A percentile compares a stretch with the other conserved stretches of the same genome.
phyloP scores from a whole-genome alignment of 257 asterid genomes.

The Galeopsis tetrahit region DNA sequence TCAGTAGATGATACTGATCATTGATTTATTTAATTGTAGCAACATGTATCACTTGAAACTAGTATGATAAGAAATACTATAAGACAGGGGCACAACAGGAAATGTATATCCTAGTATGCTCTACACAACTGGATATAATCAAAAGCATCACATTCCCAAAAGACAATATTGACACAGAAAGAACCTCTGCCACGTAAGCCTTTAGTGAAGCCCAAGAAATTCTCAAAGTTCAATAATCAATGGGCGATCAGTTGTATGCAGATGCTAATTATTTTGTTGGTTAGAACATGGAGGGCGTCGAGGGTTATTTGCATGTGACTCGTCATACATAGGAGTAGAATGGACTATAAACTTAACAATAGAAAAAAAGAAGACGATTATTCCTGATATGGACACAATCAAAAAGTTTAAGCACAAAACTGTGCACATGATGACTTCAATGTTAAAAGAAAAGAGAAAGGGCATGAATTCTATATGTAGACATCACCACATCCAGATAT shows the following conservation, averaged over 20 bases:
- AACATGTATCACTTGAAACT: not conserved
- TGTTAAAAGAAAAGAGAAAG: not conserved
- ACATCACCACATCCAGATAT: not conserved
- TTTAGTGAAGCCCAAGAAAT: no score
- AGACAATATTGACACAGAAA: not conserved
- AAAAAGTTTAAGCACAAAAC: conserved; percentile 1
- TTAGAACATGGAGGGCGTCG: not conserved
- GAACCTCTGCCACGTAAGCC: no score
- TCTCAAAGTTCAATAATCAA: no score
- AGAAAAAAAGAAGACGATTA: not conserved
- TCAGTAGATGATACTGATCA: conserved; percentile 24
- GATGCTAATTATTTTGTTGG: not conserved
- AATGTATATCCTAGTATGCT: not conserved
- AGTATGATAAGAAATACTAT: conserved; percentile 9
- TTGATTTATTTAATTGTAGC: conserved; percentile 21
- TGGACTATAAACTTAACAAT: not conserved
- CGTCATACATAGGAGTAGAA: not conserved
- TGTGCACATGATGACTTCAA: not conserved
- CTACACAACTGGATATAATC: not conserved
- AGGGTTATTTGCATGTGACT: not conserved
- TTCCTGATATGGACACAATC: not conserved
- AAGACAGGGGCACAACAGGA: not conserved
- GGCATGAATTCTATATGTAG: not conserved
- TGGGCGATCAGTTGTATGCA: no score
- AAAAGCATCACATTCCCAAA: not conserved